Evolutionary conservation across 2,329 filamentous ascomycete species (phyloP).

Genomic region (Colletotrichum chrysophilum): DNA sequence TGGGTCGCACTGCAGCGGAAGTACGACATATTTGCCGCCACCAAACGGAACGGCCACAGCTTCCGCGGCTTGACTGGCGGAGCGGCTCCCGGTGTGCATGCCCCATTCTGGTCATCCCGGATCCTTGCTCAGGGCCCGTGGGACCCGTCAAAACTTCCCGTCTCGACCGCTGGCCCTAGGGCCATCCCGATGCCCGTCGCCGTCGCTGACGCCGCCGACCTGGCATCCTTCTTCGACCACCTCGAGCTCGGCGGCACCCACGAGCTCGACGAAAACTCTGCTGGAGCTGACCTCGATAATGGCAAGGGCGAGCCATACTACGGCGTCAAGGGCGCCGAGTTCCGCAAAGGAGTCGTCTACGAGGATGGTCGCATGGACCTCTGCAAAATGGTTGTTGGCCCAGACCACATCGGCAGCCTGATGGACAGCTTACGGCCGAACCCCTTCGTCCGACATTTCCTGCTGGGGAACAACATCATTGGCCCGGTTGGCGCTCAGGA

Average conservation of each 20-base stretch:
- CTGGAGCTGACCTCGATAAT: conserved; percentile 34
- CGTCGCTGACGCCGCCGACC: conserved; percentile 32
- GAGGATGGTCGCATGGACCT: conserved; percentile 59
- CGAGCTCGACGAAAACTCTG: conserved; percentile 24
- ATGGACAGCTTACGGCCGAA: conserved; percentile 54
- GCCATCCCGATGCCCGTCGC: conserved; percentile 40
- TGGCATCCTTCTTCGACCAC: conserved; percentile 38
- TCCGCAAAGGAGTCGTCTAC: conserved; percentile 47
- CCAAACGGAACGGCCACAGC: conserved; percentile 34
- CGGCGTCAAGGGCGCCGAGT: conserved; percentile 38
- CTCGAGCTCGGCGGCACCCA: conserved; percentile 35
- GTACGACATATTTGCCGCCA: conserved; percentile 37
- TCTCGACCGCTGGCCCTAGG: conserved; percentile 34
- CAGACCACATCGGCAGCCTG: conserved; percentile 52
- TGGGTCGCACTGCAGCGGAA: conserved; percentile 40
- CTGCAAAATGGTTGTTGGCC: conserved; percentile 61
- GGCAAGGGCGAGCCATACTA: conserved; percentile 42
- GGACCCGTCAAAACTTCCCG: conserved; percentile 32
- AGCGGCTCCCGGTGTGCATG: conserved; percentile 34
- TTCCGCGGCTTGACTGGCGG: conserved; percentile 32
- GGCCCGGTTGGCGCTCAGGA: conserved; percentile 51
- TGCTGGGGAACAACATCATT: conserved; percentile 61
- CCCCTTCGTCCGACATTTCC: conserved; percentile 53
- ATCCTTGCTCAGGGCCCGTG: conserved; percentile 39
- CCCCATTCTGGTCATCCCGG: conserved; percentile 36